A percentile compares a stretch with the other conserved stretches of the same genome.
These are phyloP conservation scores for Solanum peruvianum DNA, from an alignment of 257 asterid species.

Conservation along the genomic window DNA sequence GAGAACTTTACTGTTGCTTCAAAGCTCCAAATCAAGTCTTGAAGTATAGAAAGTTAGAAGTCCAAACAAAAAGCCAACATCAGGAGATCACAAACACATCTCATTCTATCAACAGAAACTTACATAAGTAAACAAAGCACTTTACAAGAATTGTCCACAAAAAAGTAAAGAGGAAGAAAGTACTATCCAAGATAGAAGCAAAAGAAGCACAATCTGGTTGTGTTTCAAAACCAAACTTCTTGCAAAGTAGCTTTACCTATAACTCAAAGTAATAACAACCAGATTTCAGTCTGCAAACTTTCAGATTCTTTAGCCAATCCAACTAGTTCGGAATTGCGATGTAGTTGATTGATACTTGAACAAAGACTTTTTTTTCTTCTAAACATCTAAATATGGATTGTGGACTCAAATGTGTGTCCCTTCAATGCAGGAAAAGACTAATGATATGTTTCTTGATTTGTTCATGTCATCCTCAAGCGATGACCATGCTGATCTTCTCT, in stretches of 20 bases:
- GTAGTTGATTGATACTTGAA: not conserved
- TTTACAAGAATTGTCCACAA: not conserved
- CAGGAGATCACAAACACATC: not conserved
- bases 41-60: not conserved
- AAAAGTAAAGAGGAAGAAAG: not conserved
- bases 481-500: not conserved
- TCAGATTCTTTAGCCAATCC: not conserved
- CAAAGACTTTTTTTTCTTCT: not conserved
- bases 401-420: not conserved
- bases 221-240: not conserved
- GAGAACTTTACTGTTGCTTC: not conserved
- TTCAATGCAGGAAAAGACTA: not conserved
- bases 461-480: not conserved
- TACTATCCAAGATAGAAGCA: not conserved
- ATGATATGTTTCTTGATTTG: not conserved
- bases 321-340: not conserved
- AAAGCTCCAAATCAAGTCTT: not conserved
- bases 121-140: not conserved
- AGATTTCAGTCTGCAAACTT: not conserved
- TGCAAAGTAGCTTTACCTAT: not conserved
- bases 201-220: not conserved
- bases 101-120: not conserved
- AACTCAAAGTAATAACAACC: not conserved
- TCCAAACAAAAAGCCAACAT: not conserved
- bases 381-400: not conserved